Evolutionary conservation across 2,329 filamentous ascomycete species (phyloP).

Genomic region (Lasiodiplodia citricola): DNA sequence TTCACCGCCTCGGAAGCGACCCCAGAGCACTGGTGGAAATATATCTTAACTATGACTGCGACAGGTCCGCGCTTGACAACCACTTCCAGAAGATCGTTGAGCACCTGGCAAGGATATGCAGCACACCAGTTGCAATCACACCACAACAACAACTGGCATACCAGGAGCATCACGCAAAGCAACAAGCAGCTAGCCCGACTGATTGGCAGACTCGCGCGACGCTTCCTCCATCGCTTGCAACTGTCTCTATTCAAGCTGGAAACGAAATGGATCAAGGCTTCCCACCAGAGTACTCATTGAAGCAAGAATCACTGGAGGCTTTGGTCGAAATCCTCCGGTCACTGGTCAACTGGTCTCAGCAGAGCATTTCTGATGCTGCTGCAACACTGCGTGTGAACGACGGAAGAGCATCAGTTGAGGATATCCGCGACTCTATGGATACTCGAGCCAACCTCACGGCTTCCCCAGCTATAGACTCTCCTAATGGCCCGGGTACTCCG

Average conservation of each 20-base stretch:
- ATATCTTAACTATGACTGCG: conserved; percentile 98
- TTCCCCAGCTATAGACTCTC: conserved; percentile 15
- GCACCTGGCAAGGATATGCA: conserved; percentile 86
- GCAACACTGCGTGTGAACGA: conserved; percentile 49
- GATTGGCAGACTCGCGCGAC: conserved; percentile 91
- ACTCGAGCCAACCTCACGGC: conserved; percentile 51
- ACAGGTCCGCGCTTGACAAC: conserved; percentile 89
- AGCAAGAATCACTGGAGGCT: conserved; percentile 85
- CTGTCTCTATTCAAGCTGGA: conserved; percentile 68
- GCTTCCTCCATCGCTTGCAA: conserved; percentile 83
- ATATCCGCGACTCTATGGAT: conserved; percentile 76
- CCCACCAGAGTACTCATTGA: conserved; percentile 88
- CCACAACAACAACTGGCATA: conserved; percentile 83
- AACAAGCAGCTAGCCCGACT: conserved; percentile 54
- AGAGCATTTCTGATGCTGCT: conserved; percentile 59
- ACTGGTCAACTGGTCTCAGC: conserved; percentile 89
- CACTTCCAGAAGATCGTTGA: conserved; percentile 96
- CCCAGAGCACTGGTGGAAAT: conserved; percentile 89
- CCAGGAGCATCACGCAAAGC: conserved; percentile 74
- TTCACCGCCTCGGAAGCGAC: conserved; percentile 83
- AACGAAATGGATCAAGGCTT: conserved; percentile 70
- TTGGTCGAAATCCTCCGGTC: conserved; percentile 88
- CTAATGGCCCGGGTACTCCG: conserved; percentile 33
- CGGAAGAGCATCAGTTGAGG: conserved; percentile 60
- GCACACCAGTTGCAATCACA: conserved; percentile 75